Conservation (phyloP, 495 filamentous ascomycete genomes). For the Talaromyces borbonicus region DNA sequence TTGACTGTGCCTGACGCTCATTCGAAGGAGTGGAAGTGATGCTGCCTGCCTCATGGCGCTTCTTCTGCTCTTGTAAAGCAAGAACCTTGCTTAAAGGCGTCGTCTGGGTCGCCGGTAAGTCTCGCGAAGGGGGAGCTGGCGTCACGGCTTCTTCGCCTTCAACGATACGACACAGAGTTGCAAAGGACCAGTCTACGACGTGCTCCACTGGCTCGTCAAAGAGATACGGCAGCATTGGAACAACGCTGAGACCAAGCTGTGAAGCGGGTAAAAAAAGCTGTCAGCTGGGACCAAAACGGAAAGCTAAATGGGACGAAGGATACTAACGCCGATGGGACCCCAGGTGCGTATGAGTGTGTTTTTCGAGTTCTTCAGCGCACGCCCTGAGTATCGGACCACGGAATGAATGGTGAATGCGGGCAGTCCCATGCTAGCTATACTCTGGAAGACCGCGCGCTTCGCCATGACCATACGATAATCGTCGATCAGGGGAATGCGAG, state of each 20-base stretch:
- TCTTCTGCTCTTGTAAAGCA: constrained; percentile 10
- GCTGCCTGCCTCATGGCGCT: constrained; percentile 5
- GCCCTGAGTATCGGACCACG: constrained; percentile 76
- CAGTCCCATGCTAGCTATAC: constrained; percentile 82
- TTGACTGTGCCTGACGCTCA: too few relatives aligned
- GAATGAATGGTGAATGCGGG: constrained; percentile 95
- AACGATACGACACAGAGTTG: constrained; percentile 59
- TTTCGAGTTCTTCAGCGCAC: constrained; percentile 70
- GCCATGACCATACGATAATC: constrained; percentile 89
- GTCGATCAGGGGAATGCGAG: constrained; percentile 63
- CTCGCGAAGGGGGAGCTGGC: constrained; percentile 17
- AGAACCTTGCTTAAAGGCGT: constrained; percentile 13
- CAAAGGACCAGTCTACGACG: constrained; percentile 82
- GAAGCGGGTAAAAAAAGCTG: not conserved
- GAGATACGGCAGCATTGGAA: constrained; percentile 78
- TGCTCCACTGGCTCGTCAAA: constrained; percentile 93
- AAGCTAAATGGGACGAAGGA: too few relatives aligned
- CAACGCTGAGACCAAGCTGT: constrained; percentile 69
- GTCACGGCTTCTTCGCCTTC: constrained; percentile 53
- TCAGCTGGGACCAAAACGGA: not conserved
- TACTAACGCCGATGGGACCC: constrained; percentile 72
- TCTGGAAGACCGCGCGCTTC: constrained; percentile 83
- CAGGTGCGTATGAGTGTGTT: constrained; percentile 65
- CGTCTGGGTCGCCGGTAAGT: constrained; percentile 11
- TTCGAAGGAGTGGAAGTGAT: too few relatives aligned